Evolutionary conservation across 805 yeast genomes (phyloP).

Genomic region (Cyberlindnera amylophila): DNA sequence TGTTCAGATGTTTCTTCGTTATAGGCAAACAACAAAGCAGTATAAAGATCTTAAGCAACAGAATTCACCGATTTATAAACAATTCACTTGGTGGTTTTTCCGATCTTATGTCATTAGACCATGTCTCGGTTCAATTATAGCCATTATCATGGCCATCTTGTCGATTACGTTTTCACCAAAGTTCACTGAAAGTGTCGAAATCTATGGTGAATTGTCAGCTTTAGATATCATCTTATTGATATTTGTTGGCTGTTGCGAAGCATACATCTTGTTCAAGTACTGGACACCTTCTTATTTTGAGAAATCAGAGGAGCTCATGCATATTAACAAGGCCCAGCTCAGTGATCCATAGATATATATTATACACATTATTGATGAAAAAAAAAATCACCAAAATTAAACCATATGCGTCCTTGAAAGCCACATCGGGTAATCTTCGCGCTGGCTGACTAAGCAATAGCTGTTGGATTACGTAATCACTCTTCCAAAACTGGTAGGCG

Average conservation of each 20-base stretch:
- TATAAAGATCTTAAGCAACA: constrained; percentile 3
- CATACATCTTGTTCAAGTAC: background rate
- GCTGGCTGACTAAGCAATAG: no score
- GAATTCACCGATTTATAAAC: constrained; percentile 1
- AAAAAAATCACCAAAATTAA: no score
- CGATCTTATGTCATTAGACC: background rate
- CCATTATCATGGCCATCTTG: no score
- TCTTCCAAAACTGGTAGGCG: no score
- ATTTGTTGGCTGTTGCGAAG: background rate
- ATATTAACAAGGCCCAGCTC: constrained; percentile 5
- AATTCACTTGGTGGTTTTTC: background rate
- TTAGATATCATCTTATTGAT: background rate
- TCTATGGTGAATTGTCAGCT: no score
- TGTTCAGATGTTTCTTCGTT: background rate
- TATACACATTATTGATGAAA: no score
- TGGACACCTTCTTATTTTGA: constrained; percentile 5
- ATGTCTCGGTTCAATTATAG: background rate
- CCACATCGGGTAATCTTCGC: no score
- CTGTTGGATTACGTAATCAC: no score
- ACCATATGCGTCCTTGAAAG: no score
- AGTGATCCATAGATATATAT: no score
- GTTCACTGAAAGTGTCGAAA: background rate
- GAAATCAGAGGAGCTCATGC: constrained; percentile 1
- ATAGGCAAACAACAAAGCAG: background rate
- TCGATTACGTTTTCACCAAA: background rate